Conservation (phyloP, 1,284 basidiomycete genomes). For the Leccinum fallax region DNA sequence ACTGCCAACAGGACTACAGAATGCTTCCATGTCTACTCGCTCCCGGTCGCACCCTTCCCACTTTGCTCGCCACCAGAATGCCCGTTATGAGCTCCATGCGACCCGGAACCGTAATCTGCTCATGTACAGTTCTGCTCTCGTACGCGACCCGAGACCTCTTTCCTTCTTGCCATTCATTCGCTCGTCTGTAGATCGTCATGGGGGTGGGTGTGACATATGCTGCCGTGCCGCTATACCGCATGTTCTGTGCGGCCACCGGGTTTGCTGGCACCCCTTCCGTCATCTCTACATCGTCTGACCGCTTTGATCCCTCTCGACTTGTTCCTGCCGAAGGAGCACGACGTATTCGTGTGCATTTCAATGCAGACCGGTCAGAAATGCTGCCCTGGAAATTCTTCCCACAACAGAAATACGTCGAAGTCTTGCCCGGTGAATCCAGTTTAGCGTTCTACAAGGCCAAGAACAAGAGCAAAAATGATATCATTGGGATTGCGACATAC, state of each 20-base stretch:
- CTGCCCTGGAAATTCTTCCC: slow-evolving; percentile 95
- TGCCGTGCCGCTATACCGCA: slow-evolving; percentile 95
- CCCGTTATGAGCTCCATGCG: slow-evolving; percentile 41
- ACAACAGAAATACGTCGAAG: slow-evolving; percentile 87
- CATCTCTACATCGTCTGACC: slow-evolving; percentile 57
- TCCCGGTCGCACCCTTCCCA: slow-evolving; percentile 3
- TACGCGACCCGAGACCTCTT: slow-evolving; percentile 40
- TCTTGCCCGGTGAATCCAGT: slow-evolving; percentile 95
- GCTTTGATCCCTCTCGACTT: slow-evolving; percentile 81
- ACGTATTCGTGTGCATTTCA: slow-evolving; percentile 94
- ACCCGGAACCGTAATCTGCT: slow-evolving; percentile 72
- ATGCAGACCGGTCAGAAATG: slow-evolving; percentile 87
- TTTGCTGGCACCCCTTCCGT: slow-evolving; percentile 95
- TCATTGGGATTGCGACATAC: slow-evolving; percentile 99
- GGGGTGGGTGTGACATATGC: slow-evolving; percentile 91
- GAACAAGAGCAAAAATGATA: slow-evolving; percentile 83
- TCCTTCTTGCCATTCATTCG: slow-evolving; percentile 4
- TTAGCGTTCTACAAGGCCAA: slow-evolving; percentile 96
- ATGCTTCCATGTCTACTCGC: slow-evolving; percentile 13
- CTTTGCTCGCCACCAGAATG: slow-evolving; percentile 26
- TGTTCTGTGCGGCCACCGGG: slow-evolving; percentile 97
- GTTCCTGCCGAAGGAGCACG: slow-evolving; percentile 71
- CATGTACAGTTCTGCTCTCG: slow-evolving; percentile 80
- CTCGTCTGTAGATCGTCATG: slow-evolving; percentile 63
- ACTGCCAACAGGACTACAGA: background rate